Conservation (phyloP, 2,329 filamentous ascomycete genomes). For the Paraphaeosphaeria minitans region DNA sequence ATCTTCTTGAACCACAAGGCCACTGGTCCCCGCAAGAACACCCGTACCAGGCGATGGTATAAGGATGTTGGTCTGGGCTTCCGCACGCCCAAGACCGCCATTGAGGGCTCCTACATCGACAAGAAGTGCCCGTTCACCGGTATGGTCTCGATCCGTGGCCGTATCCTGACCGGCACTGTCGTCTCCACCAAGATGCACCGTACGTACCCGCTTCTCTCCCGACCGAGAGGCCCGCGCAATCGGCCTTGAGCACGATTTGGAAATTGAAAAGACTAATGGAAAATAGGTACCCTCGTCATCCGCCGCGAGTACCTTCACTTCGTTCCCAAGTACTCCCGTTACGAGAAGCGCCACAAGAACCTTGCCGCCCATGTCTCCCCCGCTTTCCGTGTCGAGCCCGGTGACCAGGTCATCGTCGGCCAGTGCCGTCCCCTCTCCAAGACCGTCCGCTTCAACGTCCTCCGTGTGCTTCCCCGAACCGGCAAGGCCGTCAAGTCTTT, state of each 20-base stretch:
- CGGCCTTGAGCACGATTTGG: slow-evolving; percentile 1
- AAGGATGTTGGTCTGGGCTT: slow-evolving; percentile 99
- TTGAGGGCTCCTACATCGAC: slow-evolving; percentile 99
- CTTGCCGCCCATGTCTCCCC: slow-evolving; percentile 97
- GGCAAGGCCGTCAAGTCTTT: slow-evolving; percentile 98
- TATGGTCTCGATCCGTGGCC: slow-evolving; percentile 98
- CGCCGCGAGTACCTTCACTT: slow-evolving; percentile 99
- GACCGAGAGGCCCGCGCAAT: background rate
- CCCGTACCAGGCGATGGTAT: slow-evolving; percentile 80
- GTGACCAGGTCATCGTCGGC: slow-evolving; percentile 98
- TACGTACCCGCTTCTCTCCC: slow-evolving; percentile 36
- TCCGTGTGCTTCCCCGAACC: slow-evolving; percentile 96
- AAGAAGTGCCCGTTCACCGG: slow-evolving; percentile 99
- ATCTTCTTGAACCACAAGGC: slow-evolving; percentile 99
- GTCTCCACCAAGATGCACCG: slow-evolving; percentile 99
- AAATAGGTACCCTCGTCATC: slow-evolving; percentile 80
- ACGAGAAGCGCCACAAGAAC: slow-evolving; percentile 99
- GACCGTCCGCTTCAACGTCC: slow-evolving; percentile 99
- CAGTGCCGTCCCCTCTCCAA: slow-evolving; percentile 99
- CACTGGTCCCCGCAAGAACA: slow-evolving; percentile 63
- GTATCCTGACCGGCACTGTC: slow-evolving; percentile 99
- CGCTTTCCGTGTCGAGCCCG: slow-evolving; percentile 99
- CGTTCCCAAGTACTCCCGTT: slow-evolving; percentile 99
- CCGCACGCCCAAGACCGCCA: slow-evolving; percentile 97
- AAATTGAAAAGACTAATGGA: slow-evolving; percentile 26